Evolutionary conservation across 176 grass and related monocot genomes (phyloP).

Genomic region (Saccharum officinarum): DNA sequence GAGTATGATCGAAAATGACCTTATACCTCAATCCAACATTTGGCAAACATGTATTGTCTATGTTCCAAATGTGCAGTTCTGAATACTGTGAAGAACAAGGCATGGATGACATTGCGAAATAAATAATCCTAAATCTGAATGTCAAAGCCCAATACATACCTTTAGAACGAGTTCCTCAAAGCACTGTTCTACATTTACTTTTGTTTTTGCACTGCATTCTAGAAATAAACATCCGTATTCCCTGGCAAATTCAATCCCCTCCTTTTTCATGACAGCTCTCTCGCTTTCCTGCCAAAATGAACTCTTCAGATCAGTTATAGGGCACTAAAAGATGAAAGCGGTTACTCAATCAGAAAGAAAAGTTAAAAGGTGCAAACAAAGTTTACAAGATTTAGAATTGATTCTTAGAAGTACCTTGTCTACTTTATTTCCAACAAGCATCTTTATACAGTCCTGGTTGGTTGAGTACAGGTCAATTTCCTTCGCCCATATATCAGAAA

Average conservation of each 20-base stretch:
- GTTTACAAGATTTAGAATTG: neutral
- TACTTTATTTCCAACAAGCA: constrained; percentile 98
- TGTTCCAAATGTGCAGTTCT: neutral
- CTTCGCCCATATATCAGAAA: constrained; percentile 95
- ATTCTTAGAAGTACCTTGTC: constrained; percentile 67
- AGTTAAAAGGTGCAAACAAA: neutral
- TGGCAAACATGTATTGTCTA: neutral
- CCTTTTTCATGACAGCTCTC: constrained; percentile 91
- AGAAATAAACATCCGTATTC: constrained; percentile 94
- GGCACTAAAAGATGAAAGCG: neutral
- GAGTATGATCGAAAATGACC: neutral
- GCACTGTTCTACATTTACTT: constrained; percentile 91
- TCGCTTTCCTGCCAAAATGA: constrained; percentile 78
- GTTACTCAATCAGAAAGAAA: neutral
- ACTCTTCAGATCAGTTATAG: neutral
- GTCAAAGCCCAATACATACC: constrained; percentile 29
- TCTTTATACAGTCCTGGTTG: constrained; percentile 98
- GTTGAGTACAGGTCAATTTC: constrained; percentile 99
- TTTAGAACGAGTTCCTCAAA: constrained; percentile 96
- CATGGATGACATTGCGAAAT: neutral
- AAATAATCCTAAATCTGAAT: neutral
- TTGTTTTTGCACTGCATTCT: constrained; percentile 96
- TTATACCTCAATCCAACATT: neutral
- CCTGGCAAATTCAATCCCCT: constrained; percentile 92
- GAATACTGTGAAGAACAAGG: constrained; percentile 7